phyloP scores from a whole-genome alignment of 371 early-diverging fungal species.

The Mucor irregularis region DNA sequence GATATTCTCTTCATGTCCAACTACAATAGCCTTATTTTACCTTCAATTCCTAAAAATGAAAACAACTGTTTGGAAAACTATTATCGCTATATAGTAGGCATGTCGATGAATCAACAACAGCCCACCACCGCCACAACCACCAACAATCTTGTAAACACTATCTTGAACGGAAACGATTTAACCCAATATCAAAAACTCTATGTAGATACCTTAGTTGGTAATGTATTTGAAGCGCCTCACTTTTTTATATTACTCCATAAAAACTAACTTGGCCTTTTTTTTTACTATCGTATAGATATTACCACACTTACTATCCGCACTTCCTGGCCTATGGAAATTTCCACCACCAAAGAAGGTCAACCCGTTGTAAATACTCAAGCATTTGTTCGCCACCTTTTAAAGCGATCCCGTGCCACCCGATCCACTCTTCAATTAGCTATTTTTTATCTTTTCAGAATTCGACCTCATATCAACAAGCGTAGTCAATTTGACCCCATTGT shows the following conservation, averaged over 20 bases:
- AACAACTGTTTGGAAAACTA: slow-evolving; percentile 21
- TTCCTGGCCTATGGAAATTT: slow-evolving; percentile 34
- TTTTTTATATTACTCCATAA: too few relatives aligned
- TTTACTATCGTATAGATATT: slow-evolving; percentile 44
- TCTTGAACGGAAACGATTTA: slow-evolving; percentile 7
- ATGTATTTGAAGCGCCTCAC: background rate
- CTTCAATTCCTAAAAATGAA: background rate
- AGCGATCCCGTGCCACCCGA: slow-evolving; percentile 77
- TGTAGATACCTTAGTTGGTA: slow-evolving; percentile 51
- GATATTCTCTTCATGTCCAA: slow-evolving; percentile 11
- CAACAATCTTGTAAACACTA: slow-evolving; percentile 24
- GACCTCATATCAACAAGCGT: slow-evolving; percentile 39
- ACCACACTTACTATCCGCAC: slow-evolving; percentile 51
- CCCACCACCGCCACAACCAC: background rate
- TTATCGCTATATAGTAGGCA: slow-evolving; percentile 23
- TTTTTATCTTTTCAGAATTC: slow-evolving; percentile 68
- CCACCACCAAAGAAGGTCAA: slow-evolving; percentile 37
- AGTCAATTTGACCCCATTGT: slow-evolving; percentile 40
- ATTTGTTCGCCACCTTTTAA: slow-evolving; percentile 77
- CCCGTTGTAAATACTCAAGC: slow-evolving; percentile 63
- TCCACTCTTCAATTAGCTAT: slow-evolving; percentile 79
- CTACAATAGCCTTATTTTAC: slow-evolving; percentile 17
- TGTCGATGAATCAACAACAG: slow-evolving; percentile 15
- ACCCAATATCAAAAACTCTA: slow-evolving; percentile 31
- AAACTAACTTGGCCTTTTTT: background rate